phyloP scores from a whole-genome alignment of 148 eudicot genomes.

The Salicornia ramosissima region DNA sequence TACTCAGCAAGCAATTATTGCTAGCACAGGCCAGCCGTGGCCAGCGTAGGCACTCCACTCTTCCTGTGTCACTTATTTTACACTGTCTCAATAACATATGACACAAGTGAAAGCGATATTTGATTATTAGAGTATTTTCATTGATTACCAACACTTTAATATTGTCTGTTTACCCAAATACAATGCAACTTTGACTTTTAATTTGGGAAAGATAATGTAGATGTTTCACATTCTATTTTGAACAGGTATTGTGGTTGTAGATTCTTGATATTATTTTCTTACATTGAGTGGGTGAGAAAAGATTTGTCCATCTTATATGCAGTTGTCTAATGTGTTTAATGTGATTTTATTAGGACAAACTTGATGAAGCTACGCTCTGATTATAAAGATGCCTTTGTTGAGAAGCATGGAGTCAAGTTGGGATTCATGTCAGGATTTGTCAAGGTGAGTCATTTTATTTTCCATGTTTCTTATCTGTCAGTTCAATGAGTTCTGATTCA shows the following conservation, averaged over 20 bases:
- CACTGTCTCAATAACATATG: not conserved
- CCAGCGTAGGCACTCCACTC: too few species aligned
- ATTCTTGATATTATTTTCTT: not conserved
- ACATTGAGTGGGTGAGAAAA: not conserved
- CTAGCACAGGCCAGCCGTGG: not conserved
- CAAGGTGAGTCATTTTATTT: constrained; percentile 42
- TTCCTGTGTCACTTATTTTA: not conserved
- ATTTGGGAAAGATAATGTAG: not conserved
- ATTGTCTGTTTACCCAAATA: not conserved
- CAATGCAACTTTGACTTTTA: not conserved
- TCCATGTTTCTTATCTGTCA: not conserved
- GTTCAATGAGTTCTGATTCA: constrained; percentile 1
- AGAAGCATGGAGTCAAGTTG: constrained; percentile 96
- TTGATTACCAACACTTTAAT: not conserved
- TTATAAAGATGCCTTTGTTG: constrained; percentile 89
- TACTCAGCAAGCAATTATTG: not conserved
- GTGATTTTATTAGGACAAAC: constrained; percentile 77
- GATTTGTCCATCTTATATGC: not conserved
- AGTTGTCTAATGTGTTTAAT: not conserved
- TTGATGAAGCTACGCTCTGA: constrained; percentile 99
- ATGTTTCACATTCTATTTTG: not conserved
- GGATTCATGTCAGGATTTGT: constrained; percentile 98
- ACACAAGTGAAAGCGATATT: not conserved
- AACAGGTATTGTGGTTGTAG: not conserved
- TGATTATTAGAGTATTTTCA: not conserved